A percentile compares a stretch with the other conserved stretches of the same genome.
Evolutionary conservation across 371 early-diverging fungal genomes (phyloP).

Genomic region (Mortierella sp.): DNA sequence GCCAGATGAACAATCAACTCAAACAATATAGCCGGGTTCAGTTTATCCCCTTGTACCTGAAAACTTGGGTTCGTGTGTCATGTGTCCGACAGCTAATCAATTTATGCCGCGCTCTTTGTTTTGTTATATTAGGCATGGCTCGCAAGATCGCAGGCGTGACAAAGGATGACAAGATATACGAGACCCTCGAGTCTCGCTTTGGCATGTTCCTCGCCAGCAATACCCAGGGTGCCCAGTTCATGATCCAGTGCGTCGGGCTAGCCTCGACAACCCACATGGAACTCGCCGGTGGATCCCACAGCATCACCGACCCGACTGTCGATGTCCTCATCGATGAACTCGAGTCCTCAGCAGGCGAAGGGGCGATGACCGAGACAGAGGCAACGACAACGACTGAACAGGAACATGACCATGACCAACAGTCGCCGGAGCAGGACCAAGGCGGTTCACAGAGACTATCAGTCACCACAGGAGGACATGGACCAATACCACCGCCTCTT

Average conservation of each 20-base stretch:
- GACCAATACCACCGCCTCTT: conserved; percentile 1
- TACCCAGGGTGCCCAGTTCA: conserved; percentile 38
- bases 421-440: conserved; percentile 16
- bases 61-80: too few relatives aligned
- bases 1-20: too few relatives aligned
- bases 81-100: not conserved
- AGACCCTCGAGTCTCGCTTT: conserved; percentile 58
- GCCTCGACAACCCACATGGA: conserved; percentile 43
- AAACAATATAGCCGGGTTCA: too few relatives aligned
- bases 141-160: conserved; percentile 59
- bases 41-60: too few relatives aligned
- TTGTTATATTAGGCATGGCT: conserved; percentile 43
- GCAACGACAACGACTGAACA: not conserved
- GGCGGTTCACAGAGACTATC: not conserved
- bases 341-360: conserved; percentile 8
- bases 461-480: not conserved
- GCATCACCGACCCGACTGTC: conserved; percentile 20
- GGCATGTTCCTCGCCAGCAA: conserved; percentile 60
- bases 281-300: conserved; percentile 30
- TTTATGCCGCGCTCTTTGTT: not conserved
- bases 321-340: conserved; percentile 30
- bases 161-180: conserved; percentile 47
- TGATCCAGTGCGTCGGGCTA: conserved; percentile 42
- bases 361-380: conserved; percentile 16
- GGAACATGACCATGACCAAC: conserved; percentile 8